phyloP scores from a whole-genome alignment of 352 stramenopile genomes.

The Phytophthora chlamydospora region DNA sequence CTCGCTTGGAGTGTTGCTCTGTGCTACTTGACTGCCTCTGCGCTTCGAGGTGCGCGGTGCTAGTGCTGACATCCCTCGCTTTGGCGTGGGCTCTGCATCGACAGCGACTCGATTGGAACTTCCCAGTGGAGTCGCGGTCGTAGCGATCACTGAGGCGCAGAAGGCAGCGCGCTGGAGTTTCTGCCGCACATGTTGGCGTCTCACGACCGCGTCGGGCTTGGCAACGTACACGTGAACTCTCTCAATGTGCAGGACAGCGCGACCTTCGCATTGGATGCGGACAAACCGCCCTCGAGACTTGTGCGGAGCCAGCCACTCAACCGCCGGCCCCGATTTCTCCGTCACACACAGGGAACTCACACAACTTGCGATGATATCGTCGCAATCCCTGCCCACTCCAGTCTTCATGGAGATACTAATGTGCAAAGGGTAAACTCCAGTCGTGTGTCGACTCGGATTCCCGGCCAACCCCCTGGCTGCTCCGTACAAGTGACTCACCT shows the following conservation, averaged over 20 bases:
- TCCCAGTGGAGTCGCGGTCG: slow-evolving; percentile 1
- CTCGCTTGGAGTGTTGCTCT: slow-evolving; percentile 3
- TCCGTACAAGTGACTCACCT: slow-evolving; percentile 44
- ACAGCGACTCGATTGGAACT: background rate
- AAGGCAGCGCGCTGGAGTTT: slow-evolving; percentile 65
- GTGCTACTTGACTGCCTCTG: slow-evolving; percentile 1
- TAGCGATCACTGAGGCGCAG: slow-evolving; percentile 56
- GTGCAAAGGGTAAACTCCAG: slow-evolving; percentile 55
- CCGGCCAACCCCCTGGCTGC: slow-evolving; percentile 7
- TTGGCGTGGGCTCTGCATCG: slow-evolving; percentile 7
- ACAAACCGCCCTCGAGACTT: slow-evolving; percentile 69
- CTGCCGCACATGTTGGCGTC: slow-evolving; percentile 28
- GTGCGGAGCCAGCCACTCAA: slow-evolving; percentile 54
- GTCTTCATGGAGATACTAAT: slow-evolving; percentile 72
- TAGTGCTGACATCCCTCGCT: slow-evolving; percentile 6
- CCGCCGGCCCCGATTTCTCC: slow-evolving; percentile 33
- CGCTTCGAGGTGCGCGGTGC: background rate
- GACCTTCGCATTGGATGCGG: slow-evolving; percentile 53
- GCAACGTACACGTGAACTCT: slow-evolving; percentile 58
- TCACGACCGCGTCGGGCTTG: slow-evolving; percentile 34
- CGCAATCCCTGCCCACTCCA: slow-evolving; percentile 57
- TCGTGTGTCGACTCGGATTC: slow-evolving; percentile 17
- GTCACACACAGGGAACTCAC: slow-evolving; percentile 47
- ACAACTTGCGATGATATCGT: slow-evolving; percentile 59
- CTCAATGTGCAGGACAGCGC: slow-evolving; percentile 66